Evolutionary conservation across 441 rosid species (phyloP), one percentile per base, ranked within the genome.

Genomic region (Melastoma candidum): DNA sequence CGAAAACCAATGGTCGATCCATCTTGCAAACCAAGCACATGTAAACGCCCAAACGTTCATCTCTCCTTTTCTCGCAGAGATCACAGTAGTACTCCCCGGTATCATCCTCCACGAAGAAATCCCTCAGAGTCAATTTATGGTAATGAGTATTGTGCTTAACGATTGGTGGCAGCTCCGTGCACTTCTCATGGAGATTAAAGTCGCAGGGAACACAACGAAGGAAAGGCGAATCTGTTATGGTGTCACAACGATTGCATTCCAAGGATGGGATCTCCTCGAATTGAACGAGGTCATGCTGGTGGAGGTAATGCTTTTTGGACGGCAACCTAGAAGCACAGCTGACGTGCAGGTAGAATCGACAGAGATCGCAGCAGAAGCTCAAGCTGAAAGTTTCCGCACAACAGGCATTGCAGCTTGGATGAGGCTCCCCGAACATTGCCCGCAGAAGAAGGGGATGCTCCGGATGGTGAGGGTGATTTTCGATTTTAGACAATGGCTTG

Each of bases 31-130:
- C 54, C n/a, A 9, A 1, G 4, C 12, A 51, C 5, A 12, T 11
- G 54, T 6, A 51, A 11, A 12, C 22, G 29, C 54, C 44, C 9
- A 29, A 6, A 3, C 39, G 22, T 0, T 2, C 43, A 26, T 51
- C 39, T 41, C 25, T 51, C 39, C 54, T 51, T 51, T 51, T 10
- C 54, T 51, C 54, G 10, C 7, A 51, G 54, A 51, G 13, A 2
- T 51, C 6, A 0, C 29, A 51, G 12, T 26, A 12, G 54, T 51
- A 51, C 13, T 7, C 2, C 22, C 54, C 10, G 3, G 54, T 26
- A n/a, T 7, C 36, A 25, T 29, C 43, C 13, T 50, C 54, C 9
- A 27, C 54, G 27, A 50, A 41, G 2, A 9, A 24, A 1, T 29
- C 43, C 7, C 36, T 8, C 10, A 27, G 54, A 12, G 54, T 50